These are phyloP conservation scores for Tetradesmus lagerheimii DNA, from an alignment of 139 green algal genomes.

Conservation along the genomic window DNA sequence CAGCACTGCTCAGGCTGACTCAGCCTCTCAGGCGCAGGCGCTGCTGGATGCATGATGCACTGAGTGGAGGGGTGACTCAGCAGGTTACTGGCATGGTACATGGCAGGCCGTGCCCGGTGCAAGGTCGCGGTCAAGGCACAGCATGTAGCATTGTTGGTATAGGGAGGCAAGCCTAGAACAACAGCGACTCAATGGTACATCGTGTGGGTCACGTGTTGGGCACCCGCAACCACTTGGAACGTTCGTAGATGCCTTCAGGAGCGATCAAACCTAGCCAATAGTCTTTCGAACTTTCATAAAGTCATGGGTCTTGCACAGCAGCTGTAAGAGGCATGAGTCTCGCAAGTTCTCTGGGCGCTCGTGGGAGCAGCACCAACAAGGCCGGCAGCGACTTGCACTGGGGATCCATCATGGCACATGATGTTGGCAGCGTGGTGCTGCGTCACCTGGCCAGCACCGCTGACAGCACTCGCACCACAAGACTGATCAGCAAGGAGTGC, in stretches of 20 bases:
- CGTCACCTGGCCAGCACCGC: constrained; percentile 20
- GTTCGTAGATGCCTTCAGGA: not conserved
- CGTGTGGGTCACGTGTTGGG: not conserved
- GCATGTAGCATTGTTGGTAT: no score
- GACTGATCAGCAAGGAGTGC: constrained; percentile 32
- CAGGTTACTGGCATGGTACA: not conserved
- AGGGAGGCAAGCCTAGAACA: no score
- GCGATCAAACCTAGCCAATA: not conserved
- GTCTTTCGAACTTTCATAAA: not conserved
- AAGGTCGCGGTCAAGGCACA: no score
- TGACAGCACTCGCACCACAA: not conserved
- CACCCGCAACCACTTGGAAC: not conserved
- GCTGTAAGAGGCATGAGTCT: not conserved
- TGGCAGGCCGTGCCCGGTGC: no score
- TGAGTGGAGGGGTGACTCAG: not conserved
- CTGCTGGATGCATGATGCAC: not conserved
- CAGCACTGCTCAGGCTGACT: no score
- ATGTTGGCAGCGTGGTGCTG: constrained; percentile 3
- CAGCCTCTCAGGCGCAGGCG: no score
- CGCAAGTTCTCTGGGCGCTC: not conserved
- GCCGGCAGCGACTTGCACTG: not conserved
- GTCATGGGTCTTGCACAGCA: not conserved
- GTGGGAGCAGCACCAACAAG: not conserved
- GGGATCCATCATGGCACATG: constrained; percentile 2
- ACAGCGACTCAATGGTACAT: not conserved